phyloP scores from a whole-genome alignment of 495 filamentous ascomycete genomes.

The Geopyxis carbonaria region DNA sequence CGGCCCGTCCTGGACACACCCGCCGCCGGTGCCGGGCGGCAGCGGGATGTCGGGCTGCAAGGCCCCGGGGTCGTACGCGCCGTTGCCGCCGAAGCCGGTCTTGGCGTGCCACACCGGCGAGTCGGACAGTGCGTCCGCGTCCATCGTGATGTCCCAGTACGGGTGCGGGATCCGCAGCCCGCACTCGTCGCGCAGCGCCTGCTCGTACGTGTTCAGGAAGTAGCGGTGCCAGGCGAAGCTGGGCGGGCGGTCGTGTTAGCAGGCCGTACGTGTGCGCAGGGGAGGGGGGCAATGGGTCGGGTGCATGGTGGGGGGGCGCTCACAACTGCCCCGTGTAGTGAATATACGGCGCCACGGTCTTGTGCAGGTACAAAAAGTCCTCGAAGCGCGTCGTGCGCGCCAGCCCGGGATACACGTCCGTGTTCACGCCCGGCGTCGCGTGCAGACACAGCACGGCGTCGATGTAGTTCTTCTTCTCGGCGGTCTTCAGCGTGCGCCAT shows the following conservation, averaged over 20 bases:
- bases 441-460: slow-evolving; percentile 48
- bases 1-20: slow-evolving; percentile 30
- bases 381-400: too few relatives aligned
- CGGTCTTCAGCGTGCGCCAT: slow-evolving; percentile 32
- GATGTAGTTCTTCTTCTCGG: slow-evolving; percentile 42
- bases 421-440: slow-evolving; percentile 30
- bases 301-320: too few relatives aligned
- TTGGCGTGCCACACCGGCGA: slow-evolving; percentile 21
- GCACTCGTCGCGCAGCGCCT: slow-evolving; percentile 46
- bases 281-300: slow-evolving; percentile 18
- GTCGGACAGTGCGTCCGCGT: slow-evolving; percentile 18
- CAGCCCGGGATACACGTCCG: slow-evolving; percentile 6
- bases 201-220: slow-evolving; percentile 46
- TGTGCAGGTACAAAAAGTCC: too few relatives aligned
- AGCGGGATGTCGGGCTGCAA: background rate
- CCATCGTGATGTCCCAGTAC: slow-evolving; percentile 12
- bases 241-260: slow-evolving; percentile 56
- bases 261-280: slow-evolving; percentile 34
- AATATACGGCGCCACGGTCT: too few relatives aligned
- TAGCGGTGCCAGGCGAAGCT: slow-evolving; percentile 60
- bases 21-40: slow-evolving; percentile 11
- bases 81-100: slow-evolving; percentile 26
- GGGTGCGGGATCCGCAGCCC: slow-evolving; percentile 44
- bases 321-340: too few relatives aligned
- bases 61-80: slow-evolving; percentile 7